Percentiles rank a stretch among this genome's conserved stretches.
phyloP scores from a whole-genome alignment of 2,329 filamentous ascomycete genomes.

The Claviceps cyperi region DNA sequence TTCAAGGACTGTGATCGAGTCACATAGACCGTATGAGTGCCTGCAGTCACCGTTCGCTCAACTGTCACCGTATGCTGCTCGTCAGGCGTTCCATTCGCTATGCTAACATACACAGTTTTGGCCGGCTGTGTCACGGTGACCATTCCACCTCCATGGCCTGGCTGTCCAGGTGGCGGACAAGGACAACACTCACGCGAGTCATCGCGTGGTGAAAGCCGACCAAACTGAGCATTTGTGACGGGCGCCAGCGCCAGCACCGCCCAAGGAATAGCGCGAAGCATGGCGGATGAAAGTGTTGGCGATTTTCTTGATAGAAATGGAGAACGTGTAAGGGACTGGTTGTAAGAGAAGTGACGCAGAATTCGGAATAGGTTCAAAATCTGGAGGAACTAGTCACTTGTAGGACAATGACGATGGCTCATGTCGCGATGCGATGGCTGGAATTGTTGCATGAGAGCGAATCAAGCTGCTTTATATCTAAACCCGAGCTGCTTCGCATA shows the following conservation, averaged over 20 bases:
- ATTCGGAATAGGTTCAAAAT: not conserved
- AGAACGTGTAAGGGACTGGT: not conserved
- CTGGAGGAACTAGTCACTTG: not conserved
- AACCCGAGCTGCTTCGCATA: not conserved
- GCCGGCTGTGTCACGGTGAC: slow-evolving; percentile 14
- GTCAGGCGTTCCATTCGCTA: slow-evolving; percentile 7
- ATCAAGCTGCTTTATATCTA: slow-evolving; percentile 2
- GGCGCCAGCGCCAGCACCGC: slow-evolving; percentile 14
- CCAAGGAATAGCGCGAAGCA: slow-evolving; percentile 14
- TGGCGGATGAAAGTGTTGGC: slow-evolving; percentile 3
- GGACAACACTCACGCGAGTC: slow-evolving; percentile 16
- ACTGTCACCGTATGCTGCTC: slow-evolving; percentile 8
- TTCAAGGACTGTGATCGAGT: slow-evolving; percentile 3
- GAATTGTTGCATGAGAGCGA: not conserved
- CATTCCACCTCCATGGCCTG: slow-evolving; percentile 8
- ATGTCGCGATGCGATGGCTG: slow-evolving; percentile 5
- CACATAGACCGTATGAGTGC: slow-evolving; percentile 8
- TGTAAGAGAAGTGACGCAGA: not conserved
- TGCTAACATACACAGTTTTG: slow-evolving; percentile 15
- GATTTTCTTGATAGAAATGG: not conserved
- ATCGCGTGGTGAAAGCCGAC: slow-evolving; percentile 9
- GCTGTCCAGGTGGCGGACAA: slow-evolving; percentile 11
- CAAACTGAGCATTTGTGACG: slow-evolving; percentile 14
- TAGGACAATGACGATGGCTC: not conserved
- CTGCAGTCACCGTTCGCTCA: slow-evolving; percentile 9